Base-by-base conservation (phyloP, 441 rosid genomes). In the Euphorbia corollata region DNA sequence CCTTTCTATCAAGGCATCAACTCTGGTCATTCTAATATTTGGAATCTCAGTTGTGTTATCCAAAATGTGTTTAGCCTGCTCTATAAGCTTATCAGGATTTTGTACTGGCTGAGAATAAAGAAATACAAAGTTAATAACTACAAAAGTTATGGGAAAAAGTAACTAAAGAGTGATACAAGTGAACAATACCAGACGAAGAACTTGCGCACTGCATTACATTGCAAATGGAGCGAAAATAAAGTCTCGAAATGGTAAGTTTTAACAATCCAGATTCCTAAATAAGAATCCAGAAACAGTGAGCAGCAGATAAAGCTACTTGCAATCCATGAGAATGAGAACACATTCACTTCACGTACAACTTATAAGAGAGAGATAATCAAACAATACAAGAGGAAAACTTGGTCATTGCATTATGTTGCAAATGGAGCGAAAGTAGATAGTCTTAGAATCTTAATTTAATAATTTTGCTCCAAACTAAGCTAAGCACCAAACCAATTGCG, bases 41-140 rank as follows among this genome's bases (percentile, higher is more conserved):
- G 72, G 30, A 68, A 70, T 59, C 38, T 72, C 79, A 30, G 75
- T 64, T 71, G 73, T 64, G 15, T 58, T 58, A 58, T 72, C 80
- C 19, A 85, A 73, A 68, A 85, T 76, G 27, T 63, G 77, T 71
- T 75, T 79, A 6, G 84, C 88, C 76, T 80, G 85, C 47, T 66
- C 63, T 38, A 75, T 65, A 74, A 85, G 87, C 72, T 79, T 80
- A 54, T 69, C 59, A 16, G 82, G 82, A 81, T 75, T 72, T 61
- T 59, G 70, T n/a, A 85, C 75, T 10, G 89, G 84, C 97, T 92
- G 85, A 60, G 38, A 67, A 20, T 68, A 4, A 59, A 11, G 18
- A 23, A 23, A 27, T 12, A 39, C 27, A 11, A 53, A 41, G 53
- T 53, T 45, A 43, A 34, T 41, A 67, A 59, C 12, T 10, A 8